Evolutionary conservation across 1,284 basidiomycete genomes (phyloP).

Genomic region (Ceratobasidium sp.): DNA sequence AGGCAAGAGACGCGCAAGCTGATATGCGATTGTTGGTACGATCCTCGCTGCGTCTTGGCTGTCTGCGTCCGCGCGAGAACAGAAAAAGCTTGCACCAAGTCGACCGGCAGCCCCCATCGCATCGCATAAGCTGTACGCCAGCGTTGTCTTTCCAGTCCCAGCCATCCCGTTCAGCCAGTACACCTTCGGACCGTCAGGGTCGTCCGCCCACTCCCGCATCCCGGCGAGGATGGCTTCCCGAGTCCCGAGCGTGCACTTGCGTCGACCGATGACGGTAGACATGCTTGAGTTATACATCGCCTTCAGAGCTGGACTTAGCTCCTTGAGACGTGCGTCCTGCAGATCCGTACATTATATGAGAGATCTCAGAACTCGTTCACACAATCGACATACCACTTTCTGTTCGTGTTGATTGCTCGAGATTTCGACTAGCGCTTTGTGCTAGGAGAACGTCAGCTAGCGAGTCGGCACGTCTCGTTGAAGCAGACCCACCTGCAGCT

Average conservation of each 20-base stretch:
- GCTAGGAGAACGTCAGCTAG: too few species aligned
- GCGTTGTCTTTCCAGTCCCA: slow-evolving; percentile 39
- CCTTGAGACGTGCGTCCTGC: neutral
- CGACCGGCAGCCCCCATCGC: too few species aligned
- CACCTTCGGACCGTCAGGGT: slow-evolving; percentile 33
- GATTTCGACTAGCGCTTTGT: too few species aligned
- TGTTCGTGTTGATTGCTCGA: too few species aligned
- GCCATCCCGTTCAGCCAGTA: slow-evolving; percentile 49
- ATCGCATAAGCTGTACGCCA: slow-evolving; percentile 48
- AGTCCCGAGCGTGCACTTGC: slow-evolving; percentile 41
- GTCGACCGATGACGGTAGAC: neutral
- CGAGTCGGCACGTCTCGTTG: too few species aligned
- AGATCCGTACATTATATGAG: neutral
- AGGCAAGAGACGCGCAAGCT: slow-evolving; percentile 16
- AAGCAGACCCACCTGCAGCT: too few species aligned
- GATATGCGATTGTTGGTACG: slow-evolving; percentile 36
- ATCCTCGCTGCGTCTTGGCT: slow-evolving; percentile 15
- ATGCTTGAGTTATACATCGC: neutral
- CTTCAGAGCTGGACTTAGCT: neutral
- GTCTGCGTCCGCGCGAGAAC: slow-evolving; percentile 47
- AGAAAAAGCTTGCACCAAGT: slow-evolving; percentile 52
- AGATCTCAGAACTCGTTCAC: too few species aligned
- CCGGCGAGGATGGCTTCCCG: slow-evolving; percentile 44
- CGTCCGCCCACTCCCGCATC: slow-evolving; percentile 41
- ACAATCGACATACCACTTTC: too few species aligned